phyloP scores from a whole-genome alignment of 192 early-diverging fungal species.

The Podila epigama region DNA sequence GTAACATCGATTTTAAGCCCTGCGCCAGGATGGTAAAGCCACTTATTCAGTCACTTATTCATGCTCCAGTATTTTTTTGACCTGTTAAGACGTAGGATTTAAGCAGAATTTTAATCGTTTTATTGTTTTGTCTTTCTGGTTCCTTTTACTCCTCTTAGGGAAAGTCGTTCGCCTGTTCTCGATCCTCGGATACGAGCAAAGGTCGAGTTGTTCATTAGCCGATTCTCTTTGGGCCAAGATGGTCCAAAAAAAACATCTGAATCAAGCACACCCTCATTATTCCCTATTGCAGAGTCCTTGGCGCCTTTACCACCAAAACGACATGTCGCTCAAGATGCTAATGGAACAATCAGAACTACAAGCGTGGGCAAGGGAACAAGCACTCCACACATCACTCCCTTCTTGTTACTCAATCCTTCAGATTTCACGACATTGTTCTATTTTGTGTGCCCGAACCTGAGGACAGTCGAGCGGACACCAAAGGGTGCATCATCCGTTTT shows the following conservation, averaged over 20 bases:
- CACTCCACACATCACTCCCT: conserved; percentile 20
- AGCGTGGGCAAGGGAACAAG: background rate
- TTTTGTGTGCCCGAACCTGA: conserved; percentile 42
- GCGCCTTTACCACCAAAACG: conserved; percentile 13
- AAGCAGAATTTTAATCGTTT: too few relatives aligned
- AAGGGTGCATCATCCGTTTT: conserved; percentile 2
- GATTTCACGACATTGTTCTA: conserved; percentile 50
- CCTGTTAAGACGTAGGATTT: too few relatives aligned
- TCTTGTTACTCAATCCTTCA: conserved; percentile 44
- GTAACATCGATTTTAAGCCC: conserved; percentile 40
- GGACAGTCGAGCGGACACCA: conserved; percentile 1
- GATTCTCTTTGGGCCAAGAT: conserved; percentile 3
- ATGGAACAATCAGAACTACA: background rate
- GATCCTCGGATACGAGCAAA: conserved; percentile 26
- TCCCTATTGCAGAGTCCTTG: conserved; percentile 17
- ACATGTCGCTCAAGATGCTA: background rate
- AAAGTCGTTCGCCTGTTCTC: conserved; percentile 11
- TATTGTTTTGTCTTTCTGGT: too few relatives aligned
- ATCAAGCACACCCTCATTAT: conserved; percentile 25
- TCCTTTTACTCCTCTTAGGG: too few relatives aligned
- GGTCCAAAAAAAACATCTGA: background rate
- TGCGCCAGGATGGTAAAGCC: conserved; percentile 45
- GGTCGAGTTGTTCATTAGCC: conserved; percentile 13
- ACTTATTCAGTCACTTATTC: background rate
- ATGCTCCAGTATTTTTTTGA: too few relatives aligned